These are phyloP conservation scores for Funneliformis geosporum DNA, from an alignment of 192 early-diverging fungal genomes.

Conservation along the genomic window DNA sequence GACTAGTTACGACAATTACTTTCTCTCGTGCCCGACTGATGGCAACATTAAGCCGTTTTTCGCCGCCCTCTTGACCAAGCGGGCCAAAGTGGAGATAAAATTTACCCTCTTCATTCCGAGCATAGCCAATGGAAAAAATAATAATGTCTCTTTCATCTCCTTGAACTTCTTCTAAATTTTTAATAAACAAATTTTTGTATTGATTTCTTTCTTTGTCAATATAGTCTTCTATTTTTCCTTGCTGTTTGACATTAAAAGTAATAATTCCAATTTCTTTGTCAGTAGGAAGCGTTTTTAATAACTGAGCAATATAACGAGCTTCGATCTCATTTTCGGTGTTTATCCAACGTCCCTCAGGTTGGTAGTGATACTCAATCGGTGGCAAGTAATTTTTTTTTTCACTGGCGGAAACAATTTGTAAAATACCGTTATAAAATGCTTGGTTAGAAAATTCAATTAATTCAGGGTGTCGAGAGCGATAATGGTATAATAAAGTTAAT, in stretches of 20 bases:
- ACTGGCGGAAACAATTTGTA: background rate
- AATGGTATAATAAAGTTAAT: constrained; percentile 1
- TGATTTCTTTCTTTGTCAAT: background rate
- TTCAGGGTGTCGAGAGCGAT: background rate
- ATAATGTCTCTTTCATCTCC: background rate
- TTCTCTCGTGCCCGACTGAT: background rate
- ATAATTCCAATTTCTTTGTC: background rate
- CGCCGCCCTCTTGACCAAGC: background rate
- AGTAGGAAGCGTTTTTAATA: background rate
- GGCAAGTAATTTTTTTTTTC: background rate
- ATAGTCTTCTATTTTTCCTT: background rate
- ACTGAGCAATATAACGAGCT: background rate
- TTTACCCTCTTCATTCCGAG: background rate
- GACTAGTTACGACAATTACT: background rate
- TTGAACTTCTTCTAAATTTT: constrained; percentile 1
- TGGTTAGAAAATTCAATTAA: constrained; percentile 1
- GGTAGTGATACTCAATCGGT: background rate
- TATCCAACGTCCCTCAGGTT: background rate
- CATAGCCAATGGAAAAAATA: constrained; percentile 1
- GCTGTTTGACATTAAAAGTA: background rate
- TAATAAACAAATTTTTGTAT: background rate
- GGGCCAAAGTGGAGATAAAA: background rate
- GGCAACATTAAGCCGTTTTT: background rate
- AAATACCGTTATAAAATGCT: background rate
- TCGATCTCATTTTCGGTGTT: background rate